phyloP scores from a whole-genome alignment of 2,329 filamentous ascomycete genomes.

The Fusarium redolens region DNA sequence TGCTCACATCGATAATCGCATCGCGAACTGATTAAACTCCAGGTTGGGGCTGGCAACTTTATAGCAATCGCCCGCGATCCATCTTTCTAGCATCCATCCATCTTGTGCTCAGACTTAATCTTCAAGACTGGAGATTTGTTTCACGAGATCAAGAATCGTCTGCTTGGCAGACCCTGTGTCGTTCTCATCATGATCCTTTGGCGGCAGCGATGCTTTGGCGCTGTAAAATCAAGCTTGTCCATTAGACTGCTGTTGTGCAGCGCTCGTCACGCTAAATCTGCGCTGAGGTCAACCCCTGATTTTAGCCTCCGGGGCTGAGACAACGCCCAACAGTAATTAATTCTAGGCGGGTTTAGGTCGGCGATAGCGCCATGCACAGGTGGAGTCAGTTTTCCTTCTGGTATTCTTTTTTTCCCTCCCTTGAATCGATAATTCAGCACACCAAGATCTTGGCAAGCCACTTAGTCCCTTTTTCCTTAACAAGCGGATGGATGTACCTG shows the following conservation, averaged over 20 bases:
- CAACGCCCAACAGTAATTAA: neutral
- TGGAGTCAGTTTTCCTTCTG: neutral
- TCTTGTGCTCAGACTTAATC: neutral
- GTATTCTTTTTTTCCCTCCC: constrained; percentile 13
- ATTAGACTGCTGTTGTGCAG: neutral
- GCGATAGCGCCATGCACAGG: neutral
- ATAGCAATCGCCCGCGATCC: neutral
- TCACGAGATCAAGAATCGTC: neutral
- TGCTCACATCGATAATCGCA: neutral
- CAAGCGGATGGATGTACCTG: neutral
- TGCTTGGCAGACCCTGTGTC: neutral
- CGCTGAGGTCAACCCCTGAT: neutral
- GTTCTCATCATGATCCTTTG: neutral
- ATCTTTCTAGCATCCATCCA: neutral
- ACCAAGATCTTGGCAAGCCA: constrained; percentile 4
- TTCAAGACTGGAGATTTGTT: neutral
- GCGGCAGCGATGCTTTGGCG: neutral
- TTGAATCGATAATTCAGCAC: neutral
- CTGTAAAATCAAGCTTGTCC: neutral
- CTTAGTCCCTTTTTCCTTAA: neutral
- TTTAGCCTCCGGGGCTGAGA: neutral
- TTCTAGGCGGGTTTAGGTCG: neutral
- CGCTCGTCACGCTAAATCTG: neutral
- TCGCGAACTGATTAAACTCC: neutral
- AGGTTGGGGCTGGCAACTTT: neutral